Conservation (phyloP, 176 grass and related monocot genomes). For the Raddia distichophylla region DNA sequence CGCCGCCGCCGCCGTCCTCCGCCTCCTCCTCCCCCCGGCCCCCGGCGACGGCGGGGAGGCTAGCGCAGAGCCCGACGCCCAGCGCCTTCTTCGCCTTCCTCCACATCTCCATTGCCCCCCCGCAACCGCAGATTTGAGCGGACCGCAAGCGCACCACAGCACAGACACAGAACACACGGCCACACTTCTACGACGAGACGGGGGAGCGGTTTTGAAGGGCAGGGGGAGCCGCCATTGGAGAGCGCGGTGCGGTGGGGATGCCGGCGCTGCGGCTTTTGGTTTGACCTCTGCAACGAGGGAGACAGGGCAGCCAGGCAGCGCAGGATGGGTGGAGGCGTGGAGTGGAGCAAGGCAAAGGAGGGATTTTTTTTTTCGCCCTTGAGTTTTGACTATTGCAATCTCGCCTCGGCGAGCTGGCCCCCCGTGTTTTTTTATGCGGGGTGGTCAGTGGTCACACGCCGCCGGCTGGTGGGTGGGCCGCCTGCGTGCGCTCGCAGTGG, state of each 20-base stretch:
- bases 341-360: background rate
- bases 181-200: too few species aligned
- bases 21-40: slow-evolving; percentile 31
- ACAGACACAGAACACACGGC: too few species aligned
- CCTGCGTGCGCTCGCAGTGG: too few species aligned
- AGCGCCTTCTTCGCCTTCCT: slow-evolving; percentile 81
- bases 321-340: background rate
- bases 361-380: background rate
- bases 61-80: slow-evolving; percentile 62
- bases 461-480: background rate
- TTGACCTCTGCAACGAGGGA: slow-evolving; percentile 54
- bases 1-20: background rate
- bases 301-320: slow-evolving; percentile 13
- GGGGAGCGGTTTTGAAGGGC: slow-evolving; percentile 42
- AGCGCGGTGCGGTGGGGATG: slow-evolving; percentile 37
- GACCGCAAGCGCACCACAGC: background rate
- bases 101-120: slow-evolving; percentile 67
- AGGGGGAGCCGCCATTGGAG: slow-evolving; percentile 46
- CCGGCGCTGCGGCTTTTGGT: slow-evolving; percentile 41
- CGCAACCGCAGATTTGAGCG: slow-evolving; percentile 17
- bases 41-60: slow-evolving; percentile 48
- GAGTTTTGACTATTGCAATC: background rate
- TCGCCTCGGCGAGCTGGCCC: too few species aligned
- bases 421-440: background rate
- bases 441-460: too few species aligned